Conservation (phyloP, 1,139 yeast genomes). For the Pichia sp. region DNA sequence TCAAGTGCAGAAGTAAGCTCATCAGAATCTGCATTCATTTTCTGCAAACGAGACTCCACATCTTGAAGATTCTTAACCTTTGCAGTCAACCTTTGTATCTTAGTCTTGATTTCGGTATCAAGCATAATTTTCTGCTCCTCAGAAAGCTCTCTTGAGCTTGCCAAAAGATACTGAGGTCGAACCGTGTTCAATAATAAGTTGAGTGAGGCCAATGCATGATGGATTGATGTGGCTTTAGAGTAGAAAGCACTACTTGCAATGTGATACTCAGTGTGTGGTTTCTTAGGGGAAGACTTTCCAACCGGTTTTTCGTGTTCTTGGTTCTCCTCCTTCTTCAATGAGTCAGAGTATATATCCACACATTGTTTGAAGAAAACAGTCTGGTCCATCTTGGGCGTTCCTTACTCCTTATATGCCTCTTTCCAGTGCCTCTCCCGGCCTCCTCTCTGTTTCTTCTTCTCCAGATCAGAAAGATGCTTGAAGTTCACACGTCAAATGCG, state of each 20-base stretch:
- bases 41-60: neutral
- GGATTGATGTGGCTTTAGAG: conserved; percentile 6
- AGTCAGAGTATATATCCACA: conserved; percentile 28
- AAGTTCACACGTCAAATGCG: neutral
- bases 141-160: conserved; percentile 25
- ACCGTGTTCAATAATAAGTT: conserved; percentile 24
- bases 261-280: neutral
- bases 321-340: neutral
- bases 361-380: conserved; percentile 31
- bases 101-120: conserved; percentile 27
- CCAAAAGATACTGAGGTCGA: conserved; percentile 28
- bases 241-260: conserved; percentile 5
- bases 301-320: neutral
- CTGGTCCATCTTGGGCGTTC: conserved; percentile 22
- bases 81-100: conserved; percentile 22
- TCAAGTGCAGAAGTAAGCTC: conserved; percentile 7
- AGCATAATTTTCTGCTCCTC: conserved; percentile 26
- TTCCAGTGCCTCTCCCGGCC: too few species aligned
- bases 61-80: conserved; percentile 23
- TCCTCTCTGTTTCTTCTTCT: neutral
- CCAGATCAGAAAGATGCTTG: too few species aligned
- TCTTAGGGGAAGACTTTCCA: neutral
- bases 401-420: too few species aligned
- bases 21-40: conserved; percentile 6
- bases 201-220: conserved; percentile 14